Base-by-base conservation (phyloP, 2,329 filamentous ascomycete species). In the Aspergillus sp. region DNA sequence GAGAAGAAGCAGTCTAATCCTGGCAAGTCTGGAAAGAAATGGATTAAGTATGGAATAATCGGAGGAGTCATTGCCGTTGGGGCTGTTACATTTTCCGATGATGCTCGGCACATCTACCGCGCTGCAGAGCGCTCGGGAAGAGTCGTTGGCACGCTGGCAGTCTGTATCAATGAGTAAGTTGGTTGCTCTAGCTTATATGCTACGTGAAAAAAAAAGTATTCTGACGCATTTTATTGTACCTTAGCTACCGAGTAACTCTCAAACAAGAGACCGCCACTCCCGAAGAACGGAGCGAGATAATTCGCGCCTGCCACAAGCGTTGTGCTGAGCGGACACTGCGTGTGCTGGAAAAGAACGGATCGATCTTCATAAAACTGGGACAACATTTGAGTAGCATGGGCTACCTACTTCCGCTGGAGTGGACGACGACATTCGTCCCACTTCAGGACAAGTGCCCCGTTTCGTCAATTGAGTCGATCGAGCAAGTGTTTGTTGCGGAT, bases 361-460 rank as follows among this genome's bases (percentile, higher is more conserved):
- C 93, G 27, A 96, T 99, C 62, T 99, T 98, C 68, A 98, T 99
- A 73, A 99, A 99, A 77, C 80, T 99, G 40, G 95, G 95, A 7
- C 95, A 99, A 69, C 95, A 99, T 76, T 75, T 99, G 75, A 96
- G 91, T 74, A 93, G 91, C 63, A 90, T 98, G 89, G 96, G 95
- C 70, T 98, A 98, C 73, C 83, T 98, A 9, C 82, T 98, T 9
- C 93, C 93, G 2, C 77, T 83, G 50, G 93, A 98, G 77, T 98
- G 93, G 93, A 96, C 92, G 33, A 89, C 88, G 34, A 98, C 95
- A 0, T 99, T 99, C 72, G 89, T 99, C 64, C 95, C 95, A 0
- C 81, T 99, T 22, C 95, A 99, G 76, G 96, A 99, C 78, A 89
- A 89, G 76, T 99, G 95, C 70, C 95, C 95, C 0, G 88, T 98